phyloP scores from a whole-genome alignment of 495 filamentous ascomycete species.

The Lasiosphaeria hispida region DNA sequence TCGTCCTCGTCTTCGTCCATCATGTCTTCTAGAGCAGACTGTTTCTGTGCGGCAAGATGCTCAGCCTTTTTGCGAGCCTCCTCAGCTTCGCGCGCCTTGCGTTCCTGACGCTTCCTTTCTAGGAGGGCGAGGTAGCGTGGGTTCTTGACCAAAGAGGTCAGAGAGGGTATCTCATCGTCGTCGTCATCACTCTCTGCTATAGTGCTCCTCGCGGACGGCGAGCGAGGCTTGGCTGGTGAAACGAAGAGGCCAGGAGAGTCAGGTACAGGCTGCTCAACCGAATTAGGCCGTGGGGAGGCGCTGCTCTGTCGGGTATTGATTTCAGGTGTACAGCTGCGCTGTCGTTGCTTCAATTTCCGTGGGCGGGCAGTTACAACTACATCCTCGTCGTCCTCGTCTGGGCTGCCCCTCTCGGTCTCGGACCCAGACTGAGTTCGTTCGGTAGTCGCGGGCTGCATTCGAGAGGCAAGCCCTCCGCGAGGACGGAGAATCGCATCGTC shows the following conservation, averaged over 20 bases:
- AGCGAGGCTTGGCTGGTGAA: slow-evolving; percentile 34
- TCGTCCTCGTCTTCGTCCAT: slow-evolving; percentile 46
- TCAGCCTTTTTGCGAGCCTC: slow-evolving; percentile 51
- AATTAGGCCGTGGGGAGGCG: slow-evolving; percentile 42
- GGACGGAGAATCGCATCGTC: slow-evolving; percentile 53
- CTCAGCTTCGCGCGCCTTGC: slow-evolving; percentile 60
- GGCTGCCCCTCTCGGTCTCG: slow-evolving; percentile 15
- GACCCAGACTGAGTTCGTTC: slow-evolving; percentile 22
- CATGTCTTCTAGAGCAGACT: slow-evolving; percentile 17
- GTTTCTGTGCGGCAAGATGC: slow-evolving; percentile 37
- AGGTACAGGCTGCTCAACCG: slow-evolving; percentile 23
- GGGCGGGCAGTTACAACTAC: slow-evolving; percentile 22
- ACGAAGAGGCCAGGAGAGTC: slow-evolving; percentile 40
- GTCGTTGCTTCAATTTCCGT: slow-evolving; percentile 33
- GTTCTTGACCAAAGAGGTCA: slow-evolving; percentile 44
- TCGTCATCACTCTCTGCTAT: slow-evolving; percentile 37
- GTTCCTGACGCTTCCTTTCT: slow-evolving; percentile 66
- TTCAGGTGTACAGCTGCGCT: slow-evolving; percentile 38
- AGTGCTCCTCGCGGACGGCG: slow-evolving; percentile 11
- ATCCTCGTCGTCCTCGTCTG: slow-evolving; percentile 14
- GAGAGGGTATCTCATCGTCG: slow-evolving; percentile 46
- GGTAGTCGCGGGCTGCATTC: slow-evolving; percentile 52
- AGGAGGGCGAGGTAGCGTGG: slow-evolving; percentile 65
- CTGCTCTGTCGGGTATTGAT: slow-evolving; percentile 8
- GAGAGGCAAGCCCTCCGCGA: slow-evolving; percentile 66